Evolutionary conservation across 371 early-diverging fungal genomes (phyloP).

Genomic region (Haplosporangium sp.): DNA sequence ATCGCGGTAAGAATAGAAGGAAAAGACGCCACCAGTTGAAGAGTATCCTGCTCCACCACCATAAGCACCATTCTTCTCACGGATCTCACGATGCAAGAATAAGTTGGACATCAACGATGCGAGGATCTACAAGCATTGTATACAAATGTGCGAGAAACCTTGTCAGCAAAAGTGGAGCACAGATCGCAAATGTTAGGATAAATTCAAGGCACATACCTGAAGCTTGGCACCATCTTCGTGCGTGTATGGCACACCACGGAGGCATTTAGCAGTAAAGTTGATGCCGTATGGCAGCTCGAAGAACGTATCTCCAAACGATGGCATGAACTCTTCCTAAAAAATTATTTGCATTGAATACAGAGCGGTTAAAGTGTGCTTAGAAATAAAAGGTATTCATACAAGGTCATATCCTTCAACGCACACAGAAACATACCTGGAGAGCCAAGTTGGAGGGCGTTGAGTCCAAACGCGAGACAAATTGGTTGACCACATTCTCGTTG

Average conservation of each 20-base stretch:
- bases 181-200: not conserved
- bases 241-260: constrained; percentile 85
- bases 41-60: constrained; percentile 89
- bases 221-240: constrained; percentile 85
- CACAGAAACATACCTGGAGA: too few species aligned
- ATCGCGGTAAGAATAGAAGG: constrained; percentile 95
- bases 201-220: constrained; percentile 50
- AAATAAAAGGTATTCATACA: not conserved
- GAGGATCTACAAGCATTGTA: constrained; percentile 59
- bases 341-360: not conserved
- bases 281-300: constrained; percentile 80
- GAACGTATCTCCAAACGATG: constrained; percentile 41
- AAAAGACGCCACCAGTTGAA: constrained; percentile 81
- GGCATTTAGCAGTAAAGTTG: constrained; percentile 83
- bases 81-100: constrained; percentile 92
- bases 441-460: constrained; percentile 4
- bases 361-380: not conserved
- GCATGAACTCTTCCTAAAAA: constrained; percentile 18
- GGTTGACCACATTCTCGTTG: constrained; percentile 67
- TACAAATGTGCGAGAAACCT: not conserved
- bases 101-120: constrained; percentile 86
- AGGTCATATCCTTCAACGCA: too few species aligned
- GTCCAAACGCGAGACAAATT: constrained; percentile 63
- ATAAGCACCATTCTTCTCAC: constrained; percentile 97
- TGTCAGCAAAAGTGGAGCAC: not conserved